Evolutionary conservation across 2,329 filamentous ascomycete genomes (phyloP), one percentile per base, ranked within the genome.

Genomic region (Fusarium sp.): DNA sequence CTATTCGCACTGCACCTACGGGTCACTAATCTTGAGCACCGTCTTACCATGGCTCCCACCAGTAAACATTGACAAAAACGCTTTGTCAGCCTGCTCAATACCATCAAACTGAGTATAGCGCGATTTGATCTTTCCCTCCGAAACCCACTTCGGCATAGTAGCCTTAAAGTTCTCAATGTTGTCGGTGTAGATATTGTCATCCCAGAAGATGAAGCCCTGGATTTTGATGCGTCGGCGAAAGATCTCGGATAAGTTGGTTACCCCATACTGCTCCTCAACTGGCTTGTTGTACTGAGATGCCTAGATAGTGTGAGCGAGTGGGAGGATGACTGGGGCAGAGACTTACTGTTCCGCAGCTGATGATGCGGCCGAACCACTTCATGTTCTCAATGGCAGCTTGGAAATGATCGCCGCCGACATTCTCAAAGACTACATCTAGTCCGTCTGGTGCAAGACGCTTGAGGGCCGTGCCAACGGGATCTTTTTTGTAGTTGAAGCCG

Each of bases 351-450:
- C 37, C 37, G 1, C 51, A 55, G 37, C 51, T 55, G 11, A 55
- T 55, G 21, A 55, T 55, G 25, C 51, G 37, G 2, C 51, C 25
- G 5, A 55, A 55, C 51, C 51, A 55, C 25, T 55, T 55, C 51
- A 55, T 55, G 37, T 55, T 55, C 9, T 55, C 37, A 10, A 55
- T 55, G 5, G 51, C 51, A 27, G 51, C 51, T 55, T 55, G 37
- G 51, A 55, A 55, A 42, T 55, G 51, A 55, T 55, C 37, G 3
- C 51, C 51, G 25, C 51, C 37, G 2, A 55, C 51, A 1, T 55
- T 55, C 25, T 55, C 37, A 23, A 41, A 55, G 8, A 55, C 51
- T 11, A 55, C 51, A 3, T 55, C 51, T 23, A 55, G 21, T 15
- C 51, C 37, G 15, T 55, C 25, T 29, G 37, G 51, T 3, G 51